Conservation (phyloP, 176 grass and related monocot species). For the Oryza glaberrima region DNA sequence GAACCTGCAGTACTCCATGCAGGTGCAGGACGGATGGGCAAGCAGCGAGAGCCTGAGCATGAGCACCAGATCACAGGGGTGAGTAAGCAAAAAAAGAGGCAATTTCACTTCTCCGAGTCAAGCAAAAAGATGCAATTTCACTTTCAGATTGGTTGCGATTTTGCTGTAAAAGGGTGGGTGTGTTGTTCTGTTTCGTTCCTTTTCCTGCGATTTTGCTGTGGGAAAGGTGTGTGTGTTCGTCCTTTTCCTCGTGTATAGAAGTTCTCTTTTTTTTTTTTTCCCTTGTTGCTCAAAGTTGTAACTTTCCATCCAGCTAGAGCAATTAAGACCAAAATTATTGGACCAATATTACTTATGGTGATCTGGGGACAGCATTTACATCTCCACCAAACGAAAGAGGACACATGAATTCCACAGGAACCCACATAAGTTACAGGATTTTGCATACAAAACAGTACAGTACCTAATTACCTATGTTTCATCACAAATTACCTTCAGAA, state of each 20-base stretch:
- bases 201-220: too few relatives aligned
- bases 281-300: not conserved
- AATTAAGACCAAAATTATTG: slow-evolving; percentile 10
- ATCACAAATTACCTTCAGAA: too few relatives aligned
- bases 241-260: not conserved
- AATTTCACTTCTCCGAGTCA: slow-evolving; percentile 2
- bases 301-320: not conserved
- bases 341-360: not conserved
- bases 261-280: not conserved
- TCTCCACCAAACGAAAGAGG: not conserved
- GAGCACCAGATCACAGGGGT: slow-evolving; percentile 39
- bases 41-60: slow-evolving; percentile 80
- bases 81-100: not conserved
- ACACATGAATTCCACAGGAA: not conserved
- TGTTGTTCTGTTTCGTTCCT: not conserved
- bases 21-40: slow-evolving; percentile 89
- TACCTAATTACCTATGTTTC: too few relatives aligned
- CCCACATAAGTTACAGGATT: not conserved
- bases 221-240: too few relatives aligned
- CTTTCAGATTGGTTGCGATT: not conserved
- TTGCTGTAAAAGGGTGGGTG: not conserved
- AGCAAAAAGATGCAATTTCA: not conserved
- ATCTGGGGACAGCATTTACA: not conserved
- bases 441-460: too few relatives aligned
- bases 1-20: slow-evolving; percentile 93